These are phyloP conservation scores for Candida awuae DNA, from an alignment of 805 yeast species.

Conservation along the genomic window DNA sequence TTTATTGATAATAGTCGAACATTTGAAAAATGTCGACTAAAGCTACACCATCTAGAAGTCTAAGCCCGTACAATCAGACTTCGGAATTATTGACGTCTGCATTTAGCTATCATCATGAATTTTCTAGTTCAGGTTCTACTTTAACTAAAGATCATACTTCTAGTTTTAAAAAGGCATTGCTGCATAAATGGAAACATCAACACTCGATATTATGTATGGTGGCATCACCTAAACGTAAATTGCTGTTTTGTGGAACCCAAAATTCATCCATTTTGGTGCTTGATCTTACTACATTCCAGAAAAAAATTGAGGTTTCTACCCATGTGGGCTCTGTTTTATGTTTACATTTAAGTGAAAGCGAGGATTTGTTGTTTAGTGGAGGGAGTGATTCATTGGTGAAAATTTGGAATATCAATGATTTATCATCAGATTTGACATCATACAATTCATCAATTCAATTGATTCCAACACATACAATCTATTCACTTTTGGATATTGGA, in stretches of 20 bases:
- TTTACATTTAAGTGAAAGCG: slow-evolving; percentile 46
- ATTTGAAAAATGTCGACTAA: neutral
- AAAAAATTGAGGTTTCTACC: slow-evolving; percentile 45
- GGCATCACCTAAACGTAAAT: slow-evolving; percentile 47
- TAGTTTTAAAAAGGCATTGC: slow-evolving; percentile 8
- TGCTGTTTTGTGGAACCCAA: slow-evolving; percentile 85
- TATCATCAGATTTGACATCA: slow-evolving; percentile 4
- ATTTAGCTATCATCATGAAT: slow-evolving; percentile 12
- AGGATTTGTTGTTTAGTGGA: slow-evolving; percentile 64
- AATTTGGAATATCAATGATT: slow-evolving; percentile 60
- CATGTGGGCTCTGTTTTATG: slow-evolving; percentile 72
- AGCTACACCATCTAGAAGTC: slow-evolving; percentile 1
- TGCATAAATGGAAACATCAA: slow-evolving; percentile 72
- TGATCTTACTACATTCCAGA: slow-evolving; percentile 58
- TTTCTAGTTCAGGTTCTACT: slow-evolving; percentile 2
- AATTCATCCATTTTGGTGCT: slow-evolving; percentile 68
- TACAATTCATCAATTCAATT: slow-evolving; percentile 12
- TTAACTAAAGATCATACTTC: slow-evolving; percentile 11
- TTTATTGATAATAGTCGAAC: neutral
- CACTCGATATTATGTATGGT: slow-evolving; percentile 68
- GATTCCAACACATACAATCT: slow-evolving; percentile 59
- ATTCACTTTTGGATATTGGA: slow-evolving; percentile 82
- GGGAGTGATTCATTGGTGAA: slow-evolving; percentile 86
- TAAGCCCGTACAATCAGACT: neutral
- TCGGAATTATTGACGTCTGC: slow-evolving; percentile 5